Conservation (phyloP, 2,329 filamentous ascomycete genomes). For the Gnomoniopsis smithogilvyi region DNA sequence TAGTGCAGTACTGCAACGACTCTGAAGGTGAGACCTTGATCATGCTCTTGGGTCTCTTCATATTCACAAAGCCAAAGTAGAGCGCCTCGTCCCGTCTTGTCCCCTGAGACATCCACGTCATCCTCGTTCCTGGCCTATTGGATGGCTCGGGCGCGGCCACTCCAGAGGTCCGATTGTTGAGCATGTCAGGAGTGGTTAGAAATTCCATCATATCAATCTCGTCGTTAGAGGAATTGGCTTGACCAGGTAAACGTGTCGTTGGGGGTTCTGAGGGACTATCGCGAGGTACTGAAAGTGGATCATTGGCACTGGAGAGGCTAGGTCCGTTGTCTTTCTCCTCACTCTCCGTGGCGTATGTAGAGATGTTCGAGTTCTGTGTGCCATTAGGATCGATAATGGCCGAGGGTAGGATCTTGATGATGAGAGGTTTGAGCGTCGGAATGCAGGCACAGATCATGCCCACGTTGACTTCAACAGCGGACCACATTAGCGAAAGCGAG, state of each 20-base stretch:
- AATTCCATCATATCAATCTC: conserved; percentile 41
- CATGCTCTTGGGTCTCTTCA: conserved; percentile 67
- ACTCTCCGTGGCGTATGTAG: conserved; percentile 25
- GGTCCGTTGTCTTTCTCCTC: conserved; percentile 3
- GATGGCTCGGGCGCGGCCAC: neutral
- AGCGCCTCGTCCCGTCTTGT: conserved; percentile 42
- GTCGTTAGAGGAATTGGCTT: conserved; percentile 4
- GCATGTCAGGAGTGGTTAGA: conserved; percentile 39
- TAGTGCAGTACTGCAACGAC: conserved; percentile 66
- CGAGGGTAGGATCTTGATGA: conserved; percentile 59
- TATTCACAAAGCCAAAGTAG: conserved; percentile 77
- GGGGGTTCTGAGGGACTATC: neutral
- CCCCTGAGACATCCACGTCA: conserved; percentile 21
- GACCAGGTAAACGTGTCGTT: neutral
- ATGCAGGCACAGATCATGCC: conserved; percentile 90
- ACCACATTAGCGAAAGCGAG: conserved; percentile 89
- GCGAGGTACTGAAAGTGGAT: neutral
- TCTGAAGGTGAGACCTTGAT: conserved; percentile 61
- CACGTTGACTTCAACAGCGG: conserved; percentile 83
- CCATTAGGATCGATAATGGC: conserved; percentile 53
- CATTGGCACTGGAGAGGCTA: neutral
- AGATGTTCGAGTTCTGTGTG: conserved; percentile 30
- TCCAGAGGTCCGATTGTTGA: conserved; percentile 4
- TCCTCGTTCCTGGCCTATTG: neutral
- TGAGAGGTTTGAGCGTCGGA: conserved; percentile 85